Conservation (phyloP, 2,329 filamentous ascomycete genomes). For the Neopestalotiopsis clavispora region DNA sequence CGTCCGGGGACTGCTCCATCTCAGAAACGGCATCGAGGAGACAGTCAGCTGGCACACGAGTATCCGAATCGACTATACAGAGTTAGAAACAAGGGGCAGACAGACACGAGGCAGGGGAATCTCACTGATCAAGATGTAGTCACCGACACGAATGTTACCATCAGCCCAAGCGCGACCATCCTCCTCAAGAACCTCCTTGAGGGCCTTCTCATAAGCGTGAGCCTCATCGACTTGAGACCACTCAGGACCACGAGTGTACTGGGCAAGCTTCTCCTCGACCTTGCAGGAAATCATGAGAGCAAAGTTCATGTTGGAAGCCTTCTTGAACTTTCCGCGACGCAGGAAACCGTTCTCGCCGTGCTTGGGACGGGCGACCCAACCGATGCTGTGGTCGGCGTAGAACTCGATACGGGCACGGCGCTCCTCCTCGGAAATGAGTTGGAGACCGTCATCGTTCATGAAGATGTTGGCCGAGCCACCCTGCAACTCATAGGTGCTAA, state of each 20-base stretch:
- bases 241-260: constrained; percentile 47
- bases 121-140: constrained; percentile 65
- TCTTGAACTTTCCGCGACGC: constrained; percentile 69
- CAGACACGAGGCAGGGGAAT: not conserved
- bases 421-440: constrained; percentile 67
- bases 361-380: constrained; percentile 70
- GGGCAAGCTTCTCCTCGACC: constrained; percentile 63
- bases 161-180: constrained; percentile 62
- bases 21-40: constrained; percentile 72
- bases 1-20: constrained; percentile 72
- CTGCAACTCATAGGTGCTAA: constrained; percentile 77
- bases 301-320: constrained; percentile 79
- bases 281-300: constrained; percentile 65
- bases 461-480: constrained; percentile 81
- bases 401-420: constrained; percentile 69
- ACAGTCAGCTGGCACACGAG: constrained; percentile 70
- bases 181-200: constrained; percentile 56
- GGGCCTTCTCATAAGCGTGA: constrained; percentile 53
- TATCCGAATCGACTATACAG: constrained; percentile 66
- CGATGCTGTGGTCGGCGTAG: constrained; percentile 71
- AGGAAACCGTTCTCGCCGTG: constrained; percentile 67
- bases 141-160: constrained; percentile 65
- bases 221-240: constrained; percentile 50
- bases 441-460: constrained; percentile 76
- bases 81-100: constrained; percentile 15